Percentiles rank a stretch among this genome's conserved stretches.
phyloP scores from a whole-genome alignment of 768 basidiomycete genomes.

The Leccinum uliginosum region DNA sequence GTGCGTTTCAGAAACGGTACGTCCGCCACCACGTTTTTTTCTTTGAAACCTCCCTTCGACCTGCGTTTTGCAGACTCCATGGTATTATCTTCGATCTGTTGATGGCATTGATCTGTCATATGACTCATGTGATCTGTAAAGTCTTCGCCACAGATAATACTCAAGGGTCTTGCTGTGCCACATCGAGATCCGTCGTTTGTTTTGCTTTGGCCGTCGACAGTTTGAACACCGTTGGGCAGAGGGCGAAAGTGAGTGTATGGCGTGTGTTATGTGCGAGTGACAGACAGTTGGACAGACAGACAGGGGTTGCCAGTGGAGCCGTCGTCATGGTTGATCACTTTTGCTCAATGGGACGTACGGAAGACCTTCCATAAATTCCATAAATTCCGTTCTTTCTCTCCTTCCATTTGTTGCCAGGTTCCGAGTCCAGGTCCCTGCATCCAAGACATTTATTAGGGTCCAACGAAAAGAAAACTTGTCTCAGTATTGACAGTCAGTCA shows the following conservation, averaged over 20 bases:
- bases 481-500: not conserved
- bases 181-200: not conserved
- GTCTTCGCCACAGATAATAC: not conserved
- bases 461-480: not conserved
- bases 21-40: not conserved
- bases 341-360: no score
- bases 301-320: not conserved
- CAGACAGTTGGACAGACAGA: not conserved
- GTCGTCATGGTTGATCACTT: no score
- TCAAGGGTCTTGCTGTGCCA: not conserved
- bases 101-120: not conserved
- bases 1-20: not conserved
- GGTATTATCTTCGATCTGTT: not conserved
- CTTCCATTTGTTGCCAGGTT: not conserved
- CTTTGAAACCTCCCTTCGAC: not conserved
- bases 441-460: no score
- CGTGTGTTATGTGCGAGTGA: not conserved
- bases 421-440: not conserved
- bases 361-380: not conserved
- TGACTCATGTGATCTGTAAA: not conserved
- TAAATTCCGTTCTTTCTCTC: not conserved
- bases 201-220: not conserved
- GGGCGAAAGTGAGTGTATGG: not conserved
- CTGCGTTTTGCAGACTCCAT: not conserved
- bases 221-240: not conserved